These are phyloP conservation scores for Suillus luteus DNA, from an alignment of 768 basidiomycete genomes.

Conservation along the genomic window DNA sequence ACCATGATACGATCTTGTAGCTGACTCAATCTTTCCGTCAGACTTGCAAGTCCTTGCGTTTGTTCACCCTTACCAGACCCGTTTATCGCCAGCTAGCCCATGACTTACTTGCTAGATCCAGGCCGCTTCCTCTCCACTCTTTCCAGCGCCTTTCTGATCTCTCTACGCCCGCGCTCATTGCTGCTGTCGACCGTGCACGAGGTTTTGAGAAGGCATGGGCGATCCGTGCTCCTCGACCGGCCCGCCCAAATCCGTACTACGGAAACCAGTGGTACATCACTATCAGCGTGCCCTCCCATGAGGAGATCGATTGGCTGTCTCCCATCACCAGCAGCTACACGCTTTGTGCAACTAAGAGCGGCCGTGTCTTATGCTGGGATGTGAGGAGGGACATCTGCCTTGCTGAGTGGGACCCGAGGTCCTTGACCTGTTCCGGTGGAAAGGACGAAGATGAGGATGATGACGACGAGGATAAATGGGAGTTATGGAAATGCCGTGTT, in stretches of 20 bases:
- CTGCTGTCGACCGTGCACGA: conserved; percentile 62
- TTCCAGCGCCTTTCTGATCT: conserved; percentile 72
- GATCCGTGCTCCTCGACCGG: conserved; percentile 56
- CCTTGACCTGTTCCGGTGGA: conserved; percentile 18
- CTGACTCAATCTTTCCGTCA: conserved; percentile 26
- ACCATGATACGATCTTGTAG: conserved; percentile 6
- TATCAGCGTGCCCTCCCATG: conserved; percentile 63
- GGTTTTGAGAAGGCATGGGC: conserved; percentile 66
- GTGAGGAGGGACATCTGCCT: conserved; percentile 60
- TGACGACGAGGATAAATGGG: conserved; percentile 50
- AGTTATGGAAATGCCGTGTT: conserved; percentile 77
- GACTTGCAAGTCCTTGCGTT: conserved; percentile 64
- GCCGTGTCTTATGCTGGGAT: conserved; percentile 79
- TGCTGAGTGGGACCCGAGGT: conserved; percentile 65
- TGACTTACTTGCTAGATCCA: conserved; percentile 62
- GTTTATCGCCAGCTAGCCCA: conserved; percentile 68
- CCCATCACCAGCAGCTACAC: conserved; percentile 77
- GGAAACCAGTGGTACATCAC: conserved; percentile 61
- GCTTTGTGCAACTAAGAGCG: conserved; percentile 75
- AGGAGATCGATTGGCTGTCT: conserved; percentile 77
- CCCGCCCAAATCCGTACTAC: conserved; percentile 22
- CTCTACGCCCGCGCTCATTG: conserved; percentile 59
- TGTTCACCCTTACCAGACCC: conserved; percentile 63
- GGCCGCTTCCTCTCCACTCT: conserved; percentile 67
- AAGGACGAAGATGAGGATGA: conserved; percentile 15